Conservation (phyloP, 2,329 filamentous ascomycete species). For the Xylaria sp. region DNA sequence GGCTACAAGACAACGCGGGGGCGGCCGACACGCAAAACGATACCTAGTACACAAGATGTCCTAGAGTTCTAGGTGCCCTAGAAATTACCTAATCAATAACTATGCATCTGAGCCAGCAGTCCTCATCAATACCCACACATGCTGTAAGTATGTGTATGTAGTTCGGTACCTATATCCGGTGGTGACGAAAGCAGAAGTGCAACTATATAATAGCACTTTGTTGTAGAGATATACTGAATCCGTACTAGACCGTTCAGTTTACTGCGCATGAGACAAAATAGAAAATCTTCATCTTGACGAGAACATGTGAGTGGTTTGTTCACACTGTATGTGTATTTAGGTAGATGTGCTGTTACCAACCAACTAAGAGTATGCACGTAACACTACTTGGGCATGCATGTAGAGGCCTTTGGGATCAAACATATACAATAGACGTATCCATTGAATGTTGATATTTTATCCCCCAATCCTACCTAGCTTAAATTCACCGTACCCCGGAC, state of each 20-base stretch:
- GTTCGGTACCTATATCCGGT: too few species aligned
- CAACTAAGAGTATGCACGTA: not conserved
- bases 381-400: not conserved
- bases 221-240: too few species aligned
- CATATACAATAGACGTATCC: not conserved
- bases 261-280: too few species aligned
- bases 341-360: not conserved
- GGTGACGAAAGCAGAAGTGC: too few species aligned
- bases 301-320: too few species aligned
- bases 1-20: slow-evolving; percentile 24
- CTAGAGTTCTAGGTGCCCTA: not conserved
- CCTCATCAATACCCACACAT: too few species aligned
- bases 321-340: slow-evolving; percentile 4
- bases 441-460: not conserved
- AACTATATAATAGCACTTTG: too few species aligned
- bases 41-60: not conserved
- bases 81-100: too few species aligned
- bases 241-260: too few species aligned
- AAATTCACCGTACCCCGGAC: not conserved
- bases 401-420: not conserved
- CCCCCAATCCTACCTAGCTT: not conserved
- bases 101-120: too few species aligned
- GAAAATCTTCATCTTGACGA: slow-evolving; percentile 3
- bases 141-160: too few species aligned
- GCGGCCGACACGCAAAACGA: not conserved